Evolutionary conservation across 495 filamentous ascomycete species (phyloP).

Genomic region (Pyronema omphalodes): DNA sequence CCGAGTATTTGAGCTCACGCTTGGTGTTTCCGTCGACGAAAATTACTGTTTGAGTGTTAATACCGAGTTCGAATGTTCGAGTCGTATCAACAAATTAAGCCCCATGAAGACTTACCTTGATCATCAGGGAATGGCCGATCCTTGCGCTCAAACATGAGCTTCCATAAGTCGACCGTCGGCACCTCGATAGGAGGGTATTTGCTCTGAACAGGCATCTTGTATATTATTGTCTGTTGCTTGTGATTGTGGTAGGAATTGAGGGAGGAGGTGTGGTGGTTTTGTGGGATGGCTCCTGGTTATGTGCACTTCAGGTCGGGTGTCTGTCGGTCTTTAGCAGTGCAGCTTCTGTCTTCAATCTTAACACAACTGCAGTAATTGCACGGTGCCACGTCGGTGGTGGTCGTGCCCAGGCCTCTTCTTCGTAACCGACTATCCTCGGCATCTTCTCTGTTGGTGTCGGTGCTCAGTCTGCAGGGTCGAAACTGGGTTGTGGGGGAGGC

Average conservation of each 20-base stretch:
- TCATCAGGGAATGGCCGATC: constrained; percentile 46
- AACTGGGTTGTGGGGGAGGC: no score
- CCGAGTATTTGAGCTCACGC: constrained; percentile 55
- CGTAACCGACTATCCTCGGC: background rate
- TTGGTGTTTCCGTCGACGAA: constrained; percentile 58
- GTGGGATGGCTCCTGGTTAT: no score
- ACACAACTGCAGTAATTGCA: background rate
- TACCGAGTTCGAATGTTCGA: background rate
- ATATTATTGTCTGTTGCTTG: background rate
- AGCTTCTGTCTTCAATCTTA: no score
- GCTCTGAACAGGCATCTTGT: background rate
- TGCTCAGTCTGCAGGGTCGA: no score
- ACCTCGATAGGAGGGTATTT: constrained; percentile 38
- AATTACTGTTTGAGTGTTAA: constrained; percentile 37
- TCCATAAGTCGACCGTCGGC: constrained; percentile 52
- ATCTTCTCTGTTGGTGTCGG: background rate
- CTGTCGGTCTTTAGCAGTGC: no score
- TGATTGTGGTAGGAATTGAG: background rate
- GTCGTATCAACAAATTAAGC: background rate
- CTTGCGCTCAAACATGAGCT: constrained; percentile 61
- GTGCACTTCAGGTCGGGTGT: no score
- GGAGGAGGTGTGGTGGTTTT: background rate
- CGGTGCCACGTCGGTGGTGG: background rate
- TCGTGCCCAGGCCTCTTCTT: background rate
- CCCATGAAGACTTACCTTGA: constrained; percentile 32